Evolutionary conservation across 495 filamentous ascomycete genomes (phyloP).

Genomic region (Friedmanniomyces simplex): DNA sequence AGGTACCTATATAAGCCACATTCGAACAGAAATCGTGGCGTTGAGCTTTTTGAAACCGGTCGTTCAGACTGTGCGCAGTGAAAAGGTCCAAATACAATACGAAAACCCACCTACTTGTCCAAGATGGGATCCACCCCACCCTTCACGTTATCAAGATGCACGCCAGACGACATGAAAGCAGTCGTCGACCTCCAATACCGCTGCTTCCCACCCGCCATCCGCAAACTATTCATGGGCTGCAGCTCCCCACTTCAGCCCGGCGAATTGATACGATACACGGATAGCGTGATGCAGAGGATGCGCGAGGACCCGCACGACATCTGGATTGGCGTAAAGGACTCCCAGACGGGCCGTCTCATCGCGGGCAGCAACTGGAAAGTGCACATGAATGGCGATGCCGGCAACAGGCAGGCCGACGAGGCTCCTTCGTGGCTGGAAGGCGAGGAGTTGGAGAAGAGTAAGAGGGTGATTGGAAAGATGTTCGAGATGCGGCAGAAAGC

Average conservation of each 20-base stretch:
- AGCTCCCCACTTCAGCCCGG: not conserved
- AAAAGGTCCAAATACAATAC: not conserved
- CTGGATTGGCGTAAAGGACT: conserved; percentile 10
- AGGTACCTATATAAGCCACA: no score
- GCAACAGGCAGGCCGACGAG: not conserved
- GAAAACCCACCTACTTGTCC: not conserved
- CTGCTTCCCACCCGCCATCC: conserved; percentile 10
- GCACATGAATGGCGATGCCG: not conserved
- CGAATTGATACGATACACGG: not conserved
- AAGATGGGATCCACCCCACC: not conserved
- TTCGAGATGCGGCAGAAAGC: not conserved
- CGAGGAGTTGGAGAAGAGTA: not conserved
- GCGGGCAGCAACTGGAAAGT: conserved; percentile 11
- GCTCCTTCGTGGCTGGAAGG: conserved; percentile 3
- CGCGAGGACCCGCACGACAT: conserved; percentile 3
- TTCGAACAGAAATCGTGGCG: no score
- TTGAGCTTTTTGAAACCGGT: no score
- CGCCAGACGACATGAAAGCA: conserved; percentile 6
- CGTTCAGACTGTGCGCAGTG: no score
- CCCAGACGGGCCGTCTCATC: conserved; percentile 1
- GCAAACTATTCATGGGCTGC: conserved; percentile 11
- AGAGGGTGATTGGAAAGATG: not conserved
- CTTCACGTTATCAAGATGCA: conserved; percentile 2
- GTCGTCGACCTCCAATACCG: not conserved
- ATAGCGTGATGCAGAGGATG: not conserved